phyloP scores from a whole-genome alignment of 352 stramenopile genomes.

The Phytophthora crassamura region DNA sequence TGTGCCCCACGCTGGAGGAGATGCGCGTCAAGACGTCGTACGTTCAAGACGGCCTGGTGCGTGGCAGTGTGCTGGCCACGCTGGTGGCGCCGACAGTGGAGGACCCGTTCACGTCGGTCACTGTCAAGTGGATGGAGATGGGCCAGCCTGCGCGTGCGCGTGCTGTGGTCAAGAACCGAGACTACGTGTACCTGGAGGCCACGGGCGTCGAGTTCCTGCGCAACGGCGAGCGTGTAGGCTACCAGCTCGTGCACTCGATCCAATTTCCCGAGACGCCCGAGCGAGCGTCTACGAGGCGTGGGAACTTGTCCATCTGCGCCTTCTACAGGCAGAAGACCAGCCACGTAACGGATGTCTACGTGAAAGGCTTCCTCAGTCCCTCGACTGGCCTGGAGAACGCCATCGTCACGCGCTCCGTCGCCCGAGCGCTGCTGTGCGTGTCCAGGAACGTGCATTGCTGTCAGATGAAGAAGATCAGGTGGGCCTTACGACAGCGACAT shows the following conservation, averaged over 20 bases:
- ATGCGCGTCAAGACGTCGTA: slow-evolving; percentile 56
- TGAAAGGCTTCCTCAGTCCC: slow-evolving; percentile 40
- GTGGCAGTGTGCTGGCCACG: slow-evolving; percentile 47
- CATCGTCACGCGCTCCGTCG: slow-evolving; percentile 42
- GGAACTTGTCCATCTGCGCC: slow-evolving; percentile 46
- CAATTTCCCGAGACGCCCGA: slow-evolving; percentile 47
- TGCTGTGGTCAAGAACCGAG: slow-evolving; percentile 51
- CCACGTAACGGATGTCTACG: slow-evolving; percentile 38
- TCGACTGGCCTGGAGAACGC: slow-evolving; percentile 44
- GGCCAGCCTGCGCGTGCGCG: slow-evolving; percentile 35
- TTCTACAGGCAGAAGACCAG: slow-evolving; percentile 46
- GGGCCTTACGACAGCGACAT: slow-evolving; percentile 32
- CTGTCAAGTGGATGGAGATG: slow-evolving; percentile 60
- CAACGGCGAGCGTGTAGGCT: slow-evolving; percentile 66
- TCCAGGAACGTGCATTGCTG: slow-evolving; percentile 40
- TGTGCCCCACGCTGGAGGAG: slow-evolving; percentile 38
- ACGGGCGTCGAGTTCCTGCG: slow-evolving; percentile 50
- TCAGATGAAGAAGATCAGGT: slow-evolving; percentile 53
- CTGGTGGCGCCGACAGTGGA: slow-evolving; percentile 40
- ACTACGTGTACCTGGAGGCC: slow-evolving; percentile 61
- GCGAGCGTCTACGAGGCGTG: slow-evolving; percentile 27
- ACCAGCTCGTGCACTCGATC: slow-evolving; percentile 66
- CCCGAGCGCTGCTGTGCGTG: slow-evolving; percentile 34
- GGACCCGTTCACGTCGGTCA: slow-evolving; percentile 45
- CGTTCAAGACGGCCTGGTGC: slow-evolving; percentile 40